Evolutionary conservation across 306 rosid species (phyloP).

Genomic region (Cicer judaicum): DNA sequence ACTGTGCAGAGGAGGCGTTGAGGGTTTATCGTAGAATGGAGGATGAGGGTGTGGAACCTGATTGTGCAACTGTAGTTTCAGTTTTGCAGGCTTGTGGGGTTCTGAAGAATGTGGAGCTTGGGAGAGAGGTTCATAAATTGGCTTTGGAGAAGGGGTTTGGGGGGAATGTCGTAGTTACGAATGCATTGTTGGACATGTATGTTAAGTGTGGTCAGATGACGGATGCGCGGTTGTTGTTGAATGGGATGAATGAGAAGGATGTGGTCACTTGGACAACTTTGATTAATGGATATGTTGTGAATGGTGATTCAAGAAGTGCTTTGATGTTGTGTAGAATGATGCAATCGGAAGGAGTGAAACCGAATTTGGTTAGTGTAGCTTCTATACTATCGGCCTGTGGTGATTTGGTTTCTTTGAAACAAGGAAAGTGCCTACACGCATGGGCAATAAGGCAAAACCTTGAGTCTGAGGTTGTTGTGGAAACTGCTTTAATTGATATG

Average conservation of each 20-base stretch:
- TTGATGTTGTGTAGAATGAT: slow-evolving; percentile 64
- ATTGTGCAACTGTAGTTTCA: slow-evolving; percentile 78
- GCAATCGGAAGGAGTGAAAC: slow-evolving; percentile 71
- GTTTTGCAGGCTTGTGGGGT: slow-evolving; percentile 77
- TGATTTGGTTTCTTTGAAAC: slow-evolving; percentile 52
- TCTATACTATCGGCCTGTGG: slow-evolving; percentile 78
- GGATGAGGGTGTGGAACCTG: slow-evolving; percentile 67
- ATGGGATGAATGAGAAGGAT: slow-evolving; percentile 60
- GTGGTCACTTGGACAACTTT: slow-evolving; percentile 90
- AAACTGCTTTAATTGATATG: slow-evolving; percentile 86
- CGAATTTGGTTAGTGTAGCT: slow-evolving; percentile 68
- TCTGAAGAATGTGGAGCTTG: slow-evolving; percentile 57
- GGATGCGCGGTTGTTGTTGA: slow-evolving; percentile 59
- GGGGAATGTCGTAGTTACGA: slow-evolving; percentile 55
- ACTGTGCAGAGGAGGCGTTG: slow-evolving; percentile 57
- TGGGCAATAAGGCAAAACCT: slow-evolving; percentile 77
- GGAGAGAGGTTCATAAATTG: slow-evolving; percentile 63
- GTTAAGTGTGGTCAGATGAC: slow-evolving; percentile 70
- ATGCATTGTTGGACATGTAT: slow-evolving; percentile 87
- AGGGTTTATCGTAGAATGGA: slow-evolving; percentile 63
- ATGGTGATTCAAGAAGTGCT: slow-evolving; percentile 69
- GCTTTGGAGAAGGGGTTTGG: slow-evolving; percentile 62
- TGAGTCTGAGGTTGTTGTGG: slow-evolving; percentile 71
- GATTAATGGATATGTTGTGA: slow-evolving; percentile 74
- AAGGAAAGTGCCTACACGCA: slow-evolving; percentile 74